Base-by-base conservation (phyloP, 2,329 filamentous ascomycete species). In the Lachnellula suecica region DNA sequence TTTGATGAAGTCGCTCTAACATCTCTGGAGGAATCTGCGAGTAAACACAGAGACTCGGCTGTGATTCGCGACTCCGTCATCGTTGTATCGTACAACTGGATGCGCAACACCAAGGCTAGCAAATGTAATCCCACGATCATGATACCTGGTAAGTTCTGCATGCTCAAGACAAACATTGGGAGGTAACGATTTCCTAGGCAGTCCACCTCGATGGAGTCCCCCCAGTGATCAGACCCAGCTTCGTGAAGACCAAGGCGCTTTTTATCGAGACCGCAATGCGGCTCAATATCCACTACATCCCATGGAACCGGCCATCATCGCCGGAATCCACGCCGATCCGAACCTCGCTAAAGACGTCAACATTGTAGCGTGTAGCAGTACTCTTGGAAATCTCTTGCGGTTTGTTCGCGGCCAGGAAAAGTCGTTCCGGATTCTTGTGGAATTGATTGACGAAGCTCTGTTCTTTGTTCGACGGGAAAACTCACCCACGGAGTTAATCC, bases 381-480 rank as follows among this genome's bases (percentile, higher is more conserved):
- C 82, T 0, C 53, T 88, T 0, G 79, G 82, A 0, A 85, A 81
- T 60, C 74, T 89, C 0, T 68, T 87, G 1, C 74, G 81, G 1
- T 87, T 85, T 56, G 70, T 74, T 4, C 23, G 51, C 4, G 71
- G 70, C 0, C 54, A 71, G 2, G 69, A 76, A 13, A 72, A 72
- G 43, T 49, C 72, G 0, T 88, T 88, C 59, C 76, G 84, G 2
- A 81, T 87, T 53, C 69, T 79, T 2, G 73, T 85, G 4, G 78
- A 88, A 54, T 64, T 72, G 0, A 67, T 88, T 1, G 76, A 75
- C 2, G 71, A 75, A 1, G 83, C 81, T 0, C 74, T 87, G 0
- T 85, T 89, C 67, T 76, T 90, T 44, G 66, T 85, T 11, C 79
- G 85, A 1, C 74, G 79, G 20, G 84, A 87, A 60, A 83, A 81